phyloP scores from a whole-genome alignment of 2,329 filamentous ascomycete genomes.

The Pseudocercospora eumusae region DNA sequence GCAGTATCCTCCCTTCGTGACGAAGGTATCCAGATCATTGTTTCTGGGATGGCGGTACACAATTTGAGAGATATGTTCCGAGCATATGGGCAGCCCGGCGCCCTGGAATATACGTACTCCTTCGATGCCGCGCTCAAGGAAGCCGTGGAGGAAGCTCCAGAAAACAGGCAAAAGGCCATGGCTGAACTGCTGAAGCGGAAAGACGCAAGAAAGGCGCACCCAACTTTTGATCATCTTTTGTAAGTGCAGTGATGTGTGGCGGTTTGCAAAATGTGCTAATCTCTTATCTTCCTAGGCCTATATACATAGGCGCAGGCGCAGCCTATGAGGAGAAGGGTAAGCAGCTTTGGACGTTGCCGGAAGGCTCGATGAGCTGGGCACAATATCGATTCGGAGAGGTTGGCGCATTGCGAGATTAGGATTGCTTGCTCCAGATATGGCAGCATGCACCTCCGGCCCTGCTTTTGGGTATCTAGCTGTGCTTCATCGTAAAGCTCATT shows the following conservation, averaged over 20 bases:
- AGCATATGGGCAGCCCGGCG: conserved; percentile 28
- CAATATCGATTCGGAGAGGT: conserved; percentile 40
- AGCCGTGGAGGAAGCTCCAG: conserved; percentile 37
- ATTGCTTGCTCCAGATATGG: not conserved
- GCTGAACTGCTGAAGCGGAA: conserved; percentile 38
- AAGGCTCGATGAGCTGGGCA: conserved; percentile 42
- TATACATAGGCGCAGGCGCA: conserved; percentile 52
- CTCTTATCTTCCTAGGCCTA: conserved; percentile 51
- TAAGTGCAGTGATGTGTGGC: not conserved
- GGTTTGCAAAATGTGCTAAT: not conserved
- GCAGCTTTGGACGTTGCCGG: conserved; percentile 39
- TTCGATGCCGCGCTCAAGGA: conserved; percentile 42
- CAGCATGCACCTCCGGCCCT: not conserved
- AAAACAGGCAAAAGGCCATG: conserved; percentile 40
- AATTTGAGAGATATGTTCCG: conserved; percentile 41
- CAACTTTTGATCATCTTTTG: conserved; percentile 59
- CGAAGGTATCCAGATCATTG: conserved; percentile 67
- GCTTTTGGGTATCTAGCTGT: conserved; percentile 20
- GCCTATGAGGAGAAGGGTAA: conserved; percentile 37
- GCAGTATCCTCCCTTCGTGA: conserved; percentile 67
- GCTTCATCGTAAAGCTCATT: conserved; percentile 20
- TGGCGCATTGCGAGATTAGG: conserved; percentile 11
- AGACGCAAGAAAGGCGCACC: conserved; percentile 64
- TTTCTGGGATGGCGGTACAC: conserved; percentile 69
- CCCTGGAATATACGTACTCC: conserved; percentile 39